These are phyloP conservation scores for Exophiala calicioides DNA, from an alignment of 2,329 filamentous ascomycete genomes.

Conservation along the genomic window DNA sequence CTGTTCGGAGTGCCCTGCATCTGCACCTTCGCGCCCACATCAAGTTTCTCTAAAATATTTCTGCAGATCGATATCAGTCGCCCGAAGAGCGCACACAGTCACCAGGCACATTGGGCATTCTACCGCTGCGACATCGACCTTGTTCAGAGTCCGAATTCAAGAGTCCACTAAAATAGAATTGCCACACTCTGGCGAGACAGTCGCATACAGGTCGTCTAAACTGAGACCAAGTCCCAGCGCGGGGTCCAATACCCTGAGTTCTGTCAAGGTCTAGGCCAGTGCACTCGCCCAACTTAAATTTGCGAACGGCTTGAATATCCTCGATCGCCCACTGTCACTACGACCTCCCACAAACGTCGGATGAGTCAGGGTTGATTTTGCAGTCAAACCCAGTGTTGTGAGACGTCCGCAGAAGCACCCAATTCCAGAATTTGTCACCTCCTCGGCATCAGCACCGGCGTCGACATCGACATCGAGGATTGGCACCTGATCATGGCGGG, in stretches of 20 bases:
- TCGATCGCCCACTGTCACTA: conserved; percentile 9
- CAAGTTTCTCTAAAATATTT: background rate
- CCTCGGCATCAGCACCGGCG: background rate
- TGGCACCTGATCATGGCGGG: conserved; percentile 67
- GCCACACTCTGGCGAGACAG: too few species aligned
- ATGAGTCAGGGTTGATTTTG: conserved; percentile 9
- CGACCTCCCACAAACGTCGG: conserved; percentile 8
- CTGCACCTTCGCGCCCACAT: background rate
- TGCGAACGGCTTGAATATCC: background rate
- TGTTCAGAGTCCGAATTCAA: background rate
- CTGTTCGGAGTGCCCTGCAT: conserved; percentile 1
- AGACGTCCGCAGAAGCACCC: conserved; percentile 7
- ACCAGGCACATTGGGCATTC: background rate
- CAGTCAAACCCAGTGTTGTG: conserved; percentile 6
- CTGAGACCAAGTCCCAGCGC: too few species aligned
- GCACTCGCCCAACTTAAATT: conserved; percentile 2
- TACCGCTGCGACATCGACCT: background rate
- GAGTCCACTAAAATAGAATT: background rate
- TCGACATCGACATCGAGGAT: conserved; percentile 16
- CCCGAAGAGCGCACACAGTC: background rate
- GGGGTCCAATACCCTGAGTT: conserved; percentile 5
- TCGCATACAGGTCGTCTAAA: too few species aligned
- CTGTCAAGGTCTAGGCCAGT: conserved; percentile 19
- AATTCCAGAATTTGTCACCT: conserved; percentile 7
- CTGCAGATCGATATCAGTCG: background rate